Conservation (phyloP, 768 basidiomycete genomes). For the Russula sp. region DNA sequence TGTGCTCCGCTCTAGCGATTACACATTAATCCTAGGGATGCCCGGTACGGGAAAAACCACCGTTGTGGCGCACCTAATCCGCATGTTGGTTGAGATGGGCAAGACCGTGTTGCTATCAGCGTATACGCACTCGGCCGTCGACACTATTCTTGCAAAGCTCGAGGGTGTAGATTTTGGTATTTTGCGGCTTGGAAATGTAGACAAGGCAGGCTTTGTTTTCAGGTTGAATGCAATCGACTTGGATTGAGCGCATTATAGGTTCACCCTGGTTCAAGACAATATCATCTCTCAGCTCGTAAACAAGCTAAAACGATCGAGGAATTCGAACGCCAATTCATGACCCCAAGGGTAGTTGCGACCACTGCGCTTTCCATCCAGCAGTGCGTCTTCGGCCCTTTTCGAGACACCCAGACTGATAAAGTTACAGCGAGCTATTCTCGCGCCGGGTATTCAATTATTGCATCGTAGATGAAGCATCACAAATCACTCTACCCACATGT, state of each 20-base stretch:
- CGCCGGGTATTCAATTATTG: slow-evolving; percentile 90
- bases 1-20: slow-evolving; percentile 77
- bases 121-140: slow-evolving; percentile 98
- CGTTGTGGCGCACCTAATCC: slow-evolving; percentile 84
- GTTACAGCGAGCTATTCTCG: slow-evolving; percentile 71
- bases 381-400: slow-evolving; percentile 43
- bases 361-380: slow-evolving; percentile 94
- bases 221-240: not conserved
- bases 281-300: slow-evolving; percentile 55
- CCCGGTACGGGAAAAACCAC: slow-evolving; percentile 98
- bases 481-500: slow-evolving; percentile 94
- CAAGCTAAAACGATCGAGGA: slow-evolving; percentile 68
- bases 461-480: slow-evolving; percentile 97
- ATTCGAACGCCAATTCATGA: slow-evolving; percentile 75
- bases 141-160: slow-evolving; percentile 89
- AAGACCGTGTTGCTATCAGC: slow-evolving; percentile 87
- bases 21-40: slow-evolving; percentile 93
- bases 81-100: slow-evolving; percentile 66
- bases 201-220: slow-evolving; percentile 56
- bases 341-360: slow-evolving; percentile 90
- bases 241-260: slow-evolving; percentile 43
- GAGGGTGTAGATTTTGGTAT: slow-evolving; percentile 60
- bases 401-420: not conserved
- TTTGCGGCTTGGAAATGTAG: slow-evolving; percentile 80
- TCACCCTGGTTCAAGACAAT: slow-evolving; percentile 71